A percentile compares a stretch with the other conserved stretches of the same genome.
Conservation (phyloP, 164 flowering plant species). For the Vitis riparia region DNA sequence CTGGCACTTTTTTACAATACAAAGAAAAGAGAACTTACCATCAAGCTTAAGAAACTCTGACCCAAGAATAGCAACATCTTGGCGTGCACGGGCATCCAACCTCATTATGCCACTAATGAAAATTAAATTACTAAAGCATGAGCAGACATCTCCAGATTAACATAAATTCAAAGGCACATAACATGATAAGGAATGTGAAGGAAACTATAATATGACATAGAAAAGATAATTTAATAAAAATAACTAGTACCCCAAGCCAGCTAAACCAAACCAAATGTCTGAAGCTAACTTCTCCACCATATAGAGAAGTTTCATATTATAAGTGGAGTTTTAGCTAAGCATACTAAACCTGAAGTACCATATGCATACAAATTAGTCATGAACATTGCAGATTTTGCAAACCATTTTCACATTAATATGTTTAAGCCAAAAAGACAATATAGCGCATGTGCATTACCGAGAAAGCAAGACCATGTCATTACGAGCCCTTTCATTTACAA, state of each 20-base stretch:
- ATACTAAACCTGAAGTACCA: background rate
- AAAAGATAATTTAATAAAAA: too few relatives aligned
- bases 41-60: constrained; percentile 85
- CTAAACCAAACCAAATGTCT: too few relatives aligned
- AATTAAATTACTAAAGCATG: constrained; percentile 3
- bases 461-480: constrained; percentile 85
- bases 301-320: too few relatives aligned
- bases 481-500: constrained; percentile 93
- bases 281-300: too few relatives aligned
- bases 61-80: constrained; percentile 92
- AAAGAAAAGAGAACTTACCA: constrained; percentile 44
- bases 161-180: background rate
- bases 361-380: too few relatives aligned
- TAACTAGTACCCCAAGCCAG: too few relatives aligned
- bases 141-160: background rate
- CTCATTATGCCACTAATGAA: constrained; percentile 72
- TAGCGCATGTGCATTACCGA: constrained; percentile 49
- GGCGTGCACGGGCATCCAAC: constrained; percentile 92
- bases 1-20: constrained; percentile 1
- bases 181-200: background rate
- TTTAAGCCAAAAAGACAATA: background rate
- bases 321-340: background rate
- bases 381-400: background rate
- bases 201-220: background rate
- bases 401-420: background rate